A percentile compares a stretch with the other conserved stretches of the same genome.
phyloP scores from a whole-genome alignment of 805 yeast species.

The Yamadazyma sp. region DNA sequence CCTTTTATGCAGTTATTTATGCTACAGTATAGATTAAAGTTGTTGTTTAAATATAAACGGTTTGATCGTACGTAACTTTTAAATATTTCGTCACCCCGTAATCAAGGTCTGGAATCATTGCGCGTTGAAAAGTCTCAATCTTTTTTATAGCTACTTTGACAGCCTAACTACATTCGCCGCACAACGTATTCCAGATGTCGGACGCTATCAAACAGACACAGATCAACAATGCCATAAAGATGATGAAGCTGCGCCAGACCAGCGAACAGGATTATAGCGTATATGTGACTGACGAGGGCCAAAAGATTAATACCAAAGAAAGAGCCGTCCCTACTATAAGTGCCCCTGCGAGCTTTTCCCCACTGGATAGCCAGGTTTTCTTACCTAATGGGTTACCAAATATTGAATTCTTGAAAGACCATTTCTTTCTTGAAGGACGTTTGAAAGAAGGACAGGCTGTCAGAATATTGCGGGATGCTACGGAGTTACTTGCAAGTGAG shows the following conservation, averaged over 20 bases:
- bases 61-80: neutral
- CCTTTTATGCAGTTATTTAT: neutral
- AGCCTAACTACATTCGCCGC: no score
- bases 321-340: slow-evolving; percentile 56
- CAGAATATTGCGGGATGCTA: slow-evolving; percentile 63
- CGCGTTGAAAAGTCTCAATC: slow-evolving; percentile 2
- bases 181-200: slow-evolving; percentile 9
- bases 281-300: slow-evolving; percentile 60
- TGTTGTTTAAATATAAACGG: no score
- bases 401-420: slow-evolving; percentile 66
- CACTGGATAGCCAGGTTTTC: slow-evolving; percentile 70
- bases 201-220: slow-evolving; percentile 23
- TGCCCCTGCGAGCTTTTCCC: slow-evolving; percentile 65
- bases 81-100: neutral
- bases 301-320: slow-evolving; percentile 52
- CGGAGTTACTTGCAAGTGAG: slow-evolving; percentile 60
- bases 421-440: slow-evolving; percentile 80
- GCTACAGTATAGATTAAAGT: neutral
- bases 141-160: no score
- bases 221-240: slow-evolving; percentile 64
- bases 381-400: slow-evolving; percentile 65
- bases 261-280: slow-evolving; percentile 40
- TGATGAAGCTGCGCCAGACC: slow-evolving; percentile 47
- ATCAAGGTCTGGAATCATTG: neutral
- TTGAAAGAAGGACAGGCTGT: slow-evolving; percentile 68